Conservation (phyloP, 148 eudicot species). For the Persicaria tinctoria region DNA sequence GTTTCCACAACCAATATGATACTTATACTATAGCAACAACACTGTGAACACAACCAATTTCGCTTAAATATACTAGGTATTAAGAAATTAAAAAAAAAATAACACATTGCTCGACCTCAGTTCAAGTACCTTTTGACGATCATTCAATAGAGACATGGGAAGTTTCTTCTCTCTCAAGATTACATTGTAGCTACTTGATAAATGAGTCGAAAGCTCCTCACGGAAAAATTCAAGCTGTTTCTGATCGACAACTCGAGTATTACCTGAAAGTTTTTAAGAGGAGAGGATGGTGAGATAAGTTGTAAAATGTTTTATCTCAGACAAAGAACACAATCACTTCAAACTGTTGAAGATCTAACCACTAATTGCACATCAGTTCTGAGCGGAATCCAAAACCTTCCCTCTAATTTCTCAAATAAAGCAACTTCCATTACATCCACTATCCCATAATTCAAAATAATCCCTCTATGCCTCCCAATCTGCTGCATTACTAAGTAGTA, state of each 20-base stretch:
- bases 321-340: background rate
- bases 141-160: slow-evolving; percentile 84
- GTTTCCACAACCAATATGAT: background rate
- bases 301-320: background rate
- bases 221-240: slow-evolving; percentile 79
- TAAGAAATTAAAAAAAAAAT: background rate
- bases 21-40: background rate
- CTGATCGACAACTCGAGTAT: slow-evolving; percentile 66
- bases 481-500: background rate
- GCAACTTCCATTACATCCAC: background rate
- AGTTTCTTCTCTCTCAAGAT: slow-evolving; percentile 70
- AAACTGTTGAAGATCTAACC: background rate
- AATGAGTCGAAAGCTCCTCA: slow-evolving; percentile 53
- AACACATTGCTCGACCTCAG: background rate
- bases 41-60: background rate
- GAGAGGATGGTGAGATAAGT: background rate
- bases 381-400: background rate
- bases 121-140: slow-evolving; percentile 63
- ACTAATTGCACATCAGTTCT: background rate
- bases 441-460: background rate
- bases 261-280: slow-evolving; percentile 28
- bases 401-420: background rate
- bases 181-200: slow-evolving; percentile 69
- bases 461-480: background rate
- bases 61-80: background rate